Percentiles rank a stretch among this genome's conserved stretches.
Conservation (phyloP, 345 rosid genomes). For the Corchorus olitorius region DNA sequence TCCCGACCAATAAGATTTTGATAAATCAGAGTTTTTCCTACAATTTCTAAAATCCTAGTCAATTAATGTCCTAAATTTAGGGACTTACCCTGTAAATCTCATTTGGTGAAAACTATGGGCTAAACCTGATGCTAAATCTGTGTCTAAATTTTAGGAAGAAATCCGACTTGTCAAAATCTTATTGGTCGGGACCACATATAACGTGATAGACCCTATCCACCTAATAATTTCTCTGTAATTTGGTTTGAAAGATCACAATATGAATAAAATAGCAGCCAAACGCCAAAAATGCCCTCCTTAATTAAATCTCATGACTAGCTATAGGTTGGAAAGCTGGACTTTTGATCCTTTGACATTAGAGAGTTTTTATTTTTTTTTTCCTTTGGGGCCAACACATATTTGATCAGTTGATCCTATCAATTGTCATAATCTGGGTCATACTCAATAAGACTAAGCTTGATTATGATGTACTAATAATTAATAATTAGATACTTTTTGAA, state of each 20-base stretch:
- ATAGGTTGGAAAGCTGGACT: background rate
- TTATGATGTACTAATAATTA: constrained; percentile 4
- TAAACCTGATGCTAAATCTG: too few relatives aligned
- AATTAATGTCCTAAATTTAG: too few relatives aligned
- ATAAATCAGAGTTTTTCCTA: too few relatives aligned
- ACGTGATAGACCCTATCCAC: too few relatives aligned
- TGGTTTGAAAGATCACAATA: background rate
- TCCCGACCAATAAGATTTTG: too few relatives aligned
- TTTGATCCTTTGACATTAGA: background rate
- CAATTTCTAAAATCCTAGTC: too few relatives aligned
- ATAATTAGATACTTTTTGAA: constrained; percentile 7
- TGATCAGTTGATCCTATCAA: background rate
- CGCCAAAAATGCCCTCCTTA: background rate
- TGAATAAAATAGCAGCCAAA: background rate
- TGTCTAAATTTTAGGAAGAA: too few relatives aligned
- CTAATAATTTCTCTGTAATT: too few relatives aligned
- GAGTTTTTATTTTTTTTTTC: background rate
- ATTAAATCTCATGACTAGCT: background rate
- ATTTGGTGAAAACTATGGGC: too few relatives aligned
- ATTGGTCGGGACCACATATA: too few relatives aligned
- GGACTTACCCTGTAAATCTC: too few relatives aligned
- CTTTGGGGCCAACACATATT: background rate
- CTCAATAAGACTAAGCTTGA: constrained; percentile 12
- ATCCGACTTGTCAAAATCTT: too few relatives aligned
- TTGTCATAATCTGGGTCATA: background rate